These are phyloP conservation scores for Suhomyces taliae DNA, from an alignment of 1,139 yeast genomes.

Conservation along the genomic window DNA sequence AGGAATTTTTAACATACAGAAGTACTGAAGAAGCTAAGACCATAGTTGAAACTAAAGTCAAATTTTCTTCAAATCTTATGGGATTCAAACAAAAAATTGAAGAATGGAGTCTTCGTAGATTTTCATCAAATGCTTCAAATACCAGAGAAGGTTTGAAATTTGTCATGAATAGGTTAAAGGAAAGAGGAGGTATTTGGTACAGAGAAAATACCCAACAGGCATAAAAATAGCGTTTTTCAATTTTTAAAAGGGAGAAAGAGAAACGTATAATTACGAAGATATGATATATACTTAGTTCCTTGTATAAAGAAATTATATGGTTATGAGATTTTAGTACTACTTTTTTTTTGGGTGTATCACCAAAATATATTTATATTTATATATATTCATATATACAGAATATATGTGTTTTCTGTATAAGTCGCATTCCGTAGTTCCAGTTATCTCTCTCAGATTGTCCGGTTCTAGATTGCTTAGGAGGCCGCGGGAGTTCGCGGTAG, in stretches of 20 bases:
- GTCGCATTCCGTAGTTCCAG: too few species aligned
- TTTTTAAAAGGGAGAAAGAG: too few species aligned
- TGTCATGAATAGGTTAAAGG: slow-evolving; percentile 62
- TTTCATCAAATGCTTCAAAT: slow-evolving; percentile 64
- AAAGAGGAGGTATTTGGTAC: slow-evolving; percentile 15
- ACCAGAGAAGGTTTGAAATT: slow-evolving; percentile 73
- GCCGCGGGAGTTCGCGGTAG: neutral
- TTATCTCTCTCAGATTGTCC: neutral
- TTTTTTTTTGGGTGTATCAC: neutral
- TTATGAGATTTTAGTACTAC: neutral
- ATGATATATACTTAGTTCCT: neutral
- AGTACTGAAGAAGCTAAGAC: slow-evolving; percentile 21
- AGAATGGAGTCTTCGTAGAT: slow-evolving; percentile 73
- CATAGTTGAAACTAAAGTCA: slow-evolving; percentile 45
- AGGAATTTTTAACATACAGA: slow-evolving; percentile 65
- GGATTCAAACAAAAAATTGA: slow-evolving; percentile 78
- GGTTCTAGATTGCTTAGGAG: neutral
- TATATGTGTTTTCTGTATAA: too few species aligned
- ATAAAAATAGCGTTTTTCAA: too few species aligned
- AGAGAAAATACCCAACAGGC: slow-evolving; percentile 2
- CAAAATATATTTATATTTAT: too few species aligned
- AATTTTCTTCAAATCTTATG: slow-evolving; percentile 68
- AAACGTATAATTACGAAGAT: neutral
- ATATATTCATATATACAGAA: too few species aligned
- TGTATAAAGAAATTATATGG: slow-evolving; percentile 6